Base-by-base conservation (phyloP, 2,329 filamentous ascomycete genomes). In the Calonectria leucothoes region DNA sequence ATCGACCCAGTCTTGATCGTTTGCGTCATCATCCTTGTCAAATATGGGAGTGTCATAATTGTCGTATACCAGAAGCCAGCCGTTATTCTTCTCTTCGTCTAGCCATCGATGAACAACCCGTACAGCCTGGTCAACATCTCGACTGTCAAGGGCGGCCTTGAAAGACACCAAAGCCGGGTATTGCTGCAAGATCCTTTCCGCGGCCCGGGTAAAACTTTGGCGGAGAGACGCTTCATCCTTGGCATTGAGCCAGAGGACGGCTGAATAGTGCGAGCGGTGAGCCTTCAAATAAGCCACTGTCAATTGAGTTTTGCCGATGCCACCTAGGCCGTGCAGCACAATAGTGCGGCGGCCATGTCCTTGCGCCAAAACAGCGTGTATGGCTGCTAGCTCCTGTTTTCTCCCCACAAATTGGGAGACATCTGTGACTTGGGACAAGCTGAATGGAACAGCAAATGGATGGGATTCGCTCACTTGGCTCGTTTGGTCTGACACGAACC, bases 301-400 rank as follows among this genome's bases (percentile, higher is more conserved):
- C 25, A 87, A 79, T 74, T 88, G 83, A n/a, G 86, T 87, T 80
- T 88, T 88, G 31, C 85, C 86, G 35, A 88, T 87, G 4, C 86
- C 86, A 20, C 86, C 85, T 4, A 87, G 78, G 20, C 86, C 85
- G 57, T 86, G 80, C 10, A 87, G 74, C 33, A 55, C 23, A 35
- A 12, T 48, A 29, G 15, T 66, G 3, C 64, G 64, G 45, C 64
- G 42, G 20, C 64, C 48, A 37, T 42, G 20, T 11, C 45, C 31
- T 8, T 39, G 37, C 1, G 15, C 14, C 6, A 66, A 33, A 39
- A 52, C 17, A 51, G 10, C 27, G 15, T 66, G 48, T 10, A 66
- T 11, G 8, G 51, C 15, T 7, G 23, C 64, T 6, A 66, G 64
- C 20, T 52, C 48, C n/a, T 66, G n/a, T n/a, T 66, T 52, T 39